These are phyloP conservation scores for Camellia granthamiana DNA, from an alignment of 148 eudicot species.

Conservation along the genomic window DNA sequence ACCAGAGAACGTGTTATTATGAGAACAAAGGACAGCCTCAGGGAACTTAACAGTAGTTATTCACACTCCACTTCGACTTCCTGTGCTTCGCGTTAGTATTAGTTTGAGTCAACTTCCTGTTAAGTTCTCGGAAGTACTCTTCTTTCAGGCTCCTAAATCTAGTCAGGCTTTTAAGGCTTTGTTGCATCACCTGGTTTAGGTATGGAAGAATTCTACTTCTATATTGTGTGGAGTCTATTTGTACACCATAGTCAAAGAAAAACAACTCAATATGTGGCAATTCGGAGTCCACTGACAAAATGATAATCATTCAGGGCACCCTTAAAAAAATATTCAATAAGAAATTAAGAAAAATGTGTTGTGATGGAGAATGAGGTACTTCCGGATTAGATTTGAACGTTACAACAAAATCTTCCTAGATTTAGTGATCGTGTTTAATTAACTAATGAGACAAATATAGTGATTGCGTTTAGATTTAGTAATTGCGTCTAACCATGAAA, in stretches of 20 bases:
- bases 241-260: neutral
- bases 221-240: neutral
- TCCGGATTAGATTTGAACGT: neutral
- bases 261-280: neutral
- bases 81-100: too few species aligned
- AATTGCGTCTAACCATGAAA: neutral
- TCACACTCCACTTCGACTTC: too few species aligned
- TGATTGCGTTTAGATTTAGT: neutral
- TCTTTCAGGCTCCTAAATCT: too few species aligned
- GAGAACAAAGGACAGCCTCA: too few species aligned
- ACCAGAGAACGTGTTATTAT: too few species aligned
- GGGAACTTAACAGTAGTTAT: too few species aligned
- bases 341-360: neutral
- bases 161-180: neutral
- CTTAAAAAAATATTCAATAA: neutral
- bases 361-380: neutral
- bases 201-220: too few species aligned
- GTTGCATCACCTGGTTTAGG: neutral
- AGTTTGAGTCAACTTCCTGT: too few species aligned
- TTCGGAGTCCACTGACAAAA: too few species aligned
- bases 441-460: too few species aligned
- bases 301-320: too few species aligned
- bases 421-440: conserved; percentile 3
- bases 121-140: too few species aligned
- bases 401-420: conserved; percentile 10